Base-by-base conservation (phyloP, 352 stramenopile genomes). In the Phytophthora meadii region DNA sequence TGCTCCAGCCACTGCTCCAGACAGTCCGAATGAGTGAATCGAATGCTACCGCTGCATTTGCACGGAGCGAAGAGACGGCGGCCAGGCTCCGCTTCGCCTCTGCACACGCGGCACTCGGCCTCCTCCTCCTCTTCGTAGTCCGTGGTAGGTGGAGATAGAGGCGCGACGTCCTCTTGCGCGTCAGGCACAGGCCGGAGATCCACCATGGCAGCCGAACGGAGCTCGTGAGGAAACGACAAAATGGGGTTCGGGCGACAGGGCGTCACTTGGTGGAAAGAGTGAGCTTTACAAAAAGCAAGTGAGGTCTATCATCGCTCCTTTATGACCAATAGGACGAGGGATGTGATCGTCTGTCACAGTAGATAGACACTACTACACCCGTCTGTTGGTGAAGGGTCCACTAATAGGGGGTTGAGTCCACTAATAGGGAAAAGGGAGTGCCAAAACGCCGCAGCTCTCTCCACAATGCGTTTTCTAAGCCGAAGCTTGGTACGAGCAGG, bases 11-110 rank as follows among this genome's bases (percentile, higher is more conserved):
- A 98, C 24, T 97, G 94, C 63, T 94, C 89, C 46, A 98, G 79
- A 52, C 95, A 98, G 65, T 98, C 94, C 52, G 96, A 94, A 78
- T 98, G 95, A 25, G 89, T 96, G 68, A 96, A 91, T 34, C 93
- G 92, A 64, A 98, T 98, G 42, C 90, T 98, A 30, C 95, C 95
- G 28, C 92, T 98, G 73, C 95, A 98, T 77, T 97, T 98, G 70
- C 95, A 98, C 12, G 88, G 88, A 54, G 82, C 83, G 64, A 94
- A 94, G 22, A 96, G 70, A 4, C 83, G 88, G 3, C 86, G 81
- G 8, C 76, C 86, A 0, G 77, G 76, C 65, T 96, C 88, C 37
- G 90, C 92, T 68, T 97, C 93, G 40, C 94, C 90, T 36, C 95
- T 90, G 58, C 95, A 98, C 22, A 98, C 93, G 40, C 95, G 90